Percentiles rank a stretch among this genome's conserved stretches.
These are phyloP conservation scores for Termitomyces sp. DNA, from an alignment of 768 basidiomycete genomes.

Conservation along the genomic window DNA sequence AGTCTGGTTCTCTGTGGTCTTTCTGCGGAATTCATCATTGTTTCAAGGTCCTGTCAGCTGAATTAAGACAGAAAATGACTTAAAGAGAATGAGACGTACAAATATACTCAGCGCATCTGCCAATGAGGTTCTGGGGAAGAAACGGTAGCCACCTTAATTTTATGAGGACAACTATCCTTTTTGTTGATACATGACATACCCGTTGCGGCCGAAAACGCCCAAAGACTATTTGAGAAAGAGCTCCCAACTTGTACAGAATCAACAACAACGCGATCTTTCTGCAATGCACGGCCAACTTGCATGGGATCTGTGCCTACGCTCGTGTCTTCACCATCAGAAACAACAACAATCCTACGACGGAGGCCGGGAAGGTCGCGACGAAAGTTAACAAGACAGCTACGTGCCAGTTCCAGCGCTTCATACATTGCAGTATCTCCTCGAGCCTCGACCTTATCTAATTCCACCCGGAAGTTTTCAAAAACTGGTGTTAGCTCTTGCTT, in stretches of 20 bases:
- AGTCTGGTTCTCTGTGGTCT: not conserved
- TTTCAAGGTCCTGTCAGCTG: not conserved
- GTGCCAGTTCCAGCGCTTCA: not conserved
- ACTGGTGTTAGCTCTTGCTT: not conserved
- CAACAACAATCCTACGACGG: not conserved
- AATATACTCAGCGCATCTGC: not conserved
- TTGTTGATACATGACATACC: not conserved
- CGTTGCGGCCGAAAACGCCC: not conserved
- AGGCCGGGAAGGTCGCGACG: not conserved
- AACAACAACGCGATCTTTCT: not conserved
- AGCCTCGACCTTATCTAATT: not conserved
- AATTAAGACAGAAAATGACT: not conserved
- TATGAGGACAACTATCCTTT: not conserved
- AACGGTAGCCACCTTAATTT: not conserved
- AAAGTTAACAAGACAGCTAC: not conserved
- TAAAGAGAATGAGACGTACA: not conserved
- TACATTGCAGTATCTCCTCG: not conserved
- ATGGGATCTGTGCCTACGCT: not conserved
- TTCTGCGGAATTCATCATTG: not conserved
- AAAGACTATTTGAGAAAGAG: not conserved
- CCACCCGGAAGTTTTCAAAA: not conserved
- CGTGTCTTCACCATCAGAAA: not conserved
- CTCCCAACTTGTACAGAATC: not conserved
- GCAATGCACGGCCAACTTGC: not conserved
- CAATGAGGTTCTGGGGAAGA: not conserved